Percentiles rank a stretch among this genome's conserved stretches.
Evolutionary conservation across 1,139 yeast genomes (phyloP).

Genomic region (Yamadazyma jaroonii): DNA sequence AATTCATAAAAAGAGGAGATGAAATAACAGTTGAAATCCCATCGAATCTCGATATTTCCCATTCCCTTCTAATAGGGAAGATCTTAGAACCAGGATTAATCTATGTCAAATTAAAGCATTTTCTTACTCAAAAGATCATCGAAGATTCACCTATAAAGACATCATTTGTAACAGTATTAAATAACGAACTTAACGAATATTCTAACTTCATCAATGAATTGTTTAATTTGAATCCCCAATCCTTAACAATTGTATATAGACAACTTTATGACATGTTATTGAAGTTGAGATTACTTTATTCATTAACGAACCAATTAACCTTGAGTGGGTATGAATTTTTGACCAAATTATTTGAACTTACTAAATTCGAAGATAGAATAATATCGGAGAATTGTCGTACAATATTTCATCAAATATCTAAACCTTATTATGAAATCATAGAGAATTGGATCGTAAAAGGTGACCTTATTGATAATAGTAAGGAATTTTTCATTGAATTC

Average conservation of each 20-base stretch:
- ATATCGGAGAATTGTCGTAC: slow-evolving; percentile 42
- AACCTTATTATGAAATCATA: slow-evolving; percentile 63
- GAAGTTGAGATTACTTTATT: slow-evolving; percentile 55
- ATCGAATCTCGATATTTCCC: slow-evolving; percentile 50
- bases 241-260: slow-evolving; percentile 41
- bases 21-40: slow-evolving; percentile 44
- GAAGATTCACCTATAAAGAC: slow-evolving; percentile 55
- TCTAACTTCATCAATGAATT: slow-evolving; percentile 53
- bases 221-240: slow-evolving; percentile 34
- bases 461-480: slow-evolving; percentile 49
- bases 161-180: slow-evolving; percentile 60
- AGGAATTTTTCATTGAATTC: slow-evolving; percentile 67
- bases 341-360: slow-evolving; percentile 48
- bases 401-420: slow-evolving; percentile 48
- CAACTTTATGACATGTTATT: slow-evolving; percentile 45
- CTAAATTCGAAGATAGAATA: slow-evolving; percentile 61
- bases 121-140: slow-evolving; percentile 2
- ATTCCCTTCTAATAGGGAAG: slow-evolving; percentile 53
- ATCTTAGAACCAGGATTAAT: slow-evolving; percentile 74
- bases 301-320: slow-evolving; percentile 34
- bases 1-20: slow-evolving; percentile 35
- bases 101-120: slow-evolving; percentile 43
- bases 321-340: slow-evolving; percentile 56
- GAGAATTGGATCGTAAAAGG: slow-evolving; percentile 73
- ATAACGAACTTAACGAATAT: slow-evolving; percentile 53